Percentiles rank a stretch among this genome's conserved stretches.
Evolutionary conservation across 345 rosid species (phyloP).

Genomic region (Tarenaya hassleriana): DNA sequence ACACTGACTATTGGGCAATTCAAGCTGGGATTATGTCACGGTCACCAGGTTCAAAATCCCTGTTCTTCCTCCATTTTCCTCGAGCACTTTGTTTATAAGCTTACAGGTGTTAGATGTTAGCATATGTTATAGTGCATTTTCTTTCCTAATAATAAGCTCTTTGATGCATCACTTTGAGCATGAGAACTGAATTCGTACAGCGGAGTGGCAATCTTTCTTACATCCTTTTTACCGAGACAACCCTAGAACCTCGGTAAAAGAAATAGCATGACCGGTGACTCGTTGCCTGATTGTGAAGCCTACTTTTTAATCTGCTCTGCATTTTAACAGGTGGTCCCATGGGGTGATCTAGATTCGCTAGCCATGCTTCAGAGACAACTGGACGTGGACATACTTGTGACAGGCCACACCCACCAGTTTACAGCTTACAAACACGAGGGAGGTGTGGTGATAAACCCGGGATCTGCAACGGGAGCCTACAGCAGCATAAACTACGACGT

Average conservation of each 20-base stretch:
- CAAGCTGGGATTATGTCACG: constrained; percentile 90
- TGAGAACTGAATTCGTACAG: not conserved
- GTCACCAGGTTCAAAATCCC: constrained; percentile 68
- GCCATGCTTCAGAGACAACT: constrained; percentile 96
- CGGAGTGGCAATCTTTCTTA: not conserved
- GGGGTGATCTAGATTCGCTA: constrained; percentile 94
- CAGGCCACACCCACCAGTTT: constrained; percentile 96
- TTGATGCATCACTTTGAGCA: not conserved
- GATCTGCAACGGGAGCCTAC: constrained; percentile 90
- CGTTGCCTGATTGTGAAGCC: too few species aligned
- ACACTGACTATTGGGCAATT: constrained; percentile 88
- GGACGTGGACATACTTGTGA: constrained; percentile 89
- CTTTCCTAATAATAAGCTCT: not conserved
- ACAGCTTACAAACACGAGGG: constrained; percentile 96
- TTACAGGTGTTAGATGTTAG: not conserved
- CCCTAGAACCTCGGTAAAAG: too few species aligned
- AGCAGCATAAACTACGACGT: constrained; percentile 85
- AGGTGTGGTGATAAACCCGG: constrained; percentile 92
- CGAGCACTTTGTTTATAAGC: not conserved
- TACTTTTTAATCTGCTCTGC: not conserved
- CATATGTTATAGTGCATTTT: constrained; percentile 5
- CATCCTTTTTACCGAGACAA: not conserved
- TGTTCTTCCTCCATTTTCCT: not conserved
- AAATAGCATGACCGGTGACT: too few species aligned
- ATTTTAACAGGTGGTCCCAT: constrained; percentile 69